Conservation (phyloP, 139 green algal genomes). For the Volvox africanus region DNA sequence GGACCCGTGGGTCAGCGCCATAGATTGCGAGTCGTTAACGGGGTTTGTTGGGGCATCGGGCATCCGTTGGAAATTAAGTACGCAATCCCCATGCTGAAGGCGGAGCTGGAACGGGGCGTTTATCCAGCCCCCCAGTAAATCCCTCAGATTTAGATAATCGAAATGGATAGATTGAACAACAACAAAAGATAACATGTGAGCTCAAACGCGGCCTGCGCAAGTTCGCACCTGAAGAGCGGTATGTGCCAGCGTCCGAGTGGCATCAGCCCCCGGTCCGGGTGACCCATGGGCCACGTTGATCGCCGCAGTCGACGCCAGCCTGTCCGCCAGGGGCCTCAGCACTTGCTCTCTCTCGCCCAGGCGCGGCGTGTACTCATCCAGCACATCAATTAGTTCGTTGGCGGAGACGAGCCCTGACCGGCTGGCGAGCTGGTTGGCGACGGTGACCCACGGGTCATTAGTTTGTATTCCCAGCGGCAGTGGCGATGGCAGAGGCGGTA, state of each 20-base stretch:
- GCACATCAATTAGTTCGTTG: neutral
- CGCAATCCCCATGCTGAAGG: too few species aligned
- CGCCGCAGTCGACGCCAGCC: neutral
- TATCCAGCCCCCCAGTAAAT: too few species aligned
- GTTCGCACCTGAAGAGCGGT: slow-evolving; percentile 8
- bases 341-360: neutral
- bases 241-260: neutral
- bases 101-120: too few species aligned
- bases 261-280: neutral
- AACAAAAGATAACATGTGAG: too few species aligned
- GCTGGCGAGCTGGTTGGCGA: neutral
- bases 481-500: neutral
- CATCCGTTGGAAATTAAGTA: too few species aligned
- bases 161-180: too few species aligned
- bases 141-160: too few species aligned
- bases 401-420: neutral
- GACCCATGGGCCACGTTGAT: neutral
- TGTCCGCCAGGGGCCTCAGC: neutral
- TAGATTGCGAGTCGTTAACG: too few species aligned
- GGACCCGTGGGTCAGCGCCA: neutral
- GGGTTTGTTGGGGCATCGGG: too few species aligned
- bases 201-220: neutral
- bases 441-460: neutral
- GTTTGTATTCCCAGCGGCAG: neutral
- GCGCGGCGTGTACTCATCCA: neutral